These are phyloP conservation scores for Candida taoyuanica DNA, from an alignment of 805 yeast species.

Conservation along the genomic window DNA sequence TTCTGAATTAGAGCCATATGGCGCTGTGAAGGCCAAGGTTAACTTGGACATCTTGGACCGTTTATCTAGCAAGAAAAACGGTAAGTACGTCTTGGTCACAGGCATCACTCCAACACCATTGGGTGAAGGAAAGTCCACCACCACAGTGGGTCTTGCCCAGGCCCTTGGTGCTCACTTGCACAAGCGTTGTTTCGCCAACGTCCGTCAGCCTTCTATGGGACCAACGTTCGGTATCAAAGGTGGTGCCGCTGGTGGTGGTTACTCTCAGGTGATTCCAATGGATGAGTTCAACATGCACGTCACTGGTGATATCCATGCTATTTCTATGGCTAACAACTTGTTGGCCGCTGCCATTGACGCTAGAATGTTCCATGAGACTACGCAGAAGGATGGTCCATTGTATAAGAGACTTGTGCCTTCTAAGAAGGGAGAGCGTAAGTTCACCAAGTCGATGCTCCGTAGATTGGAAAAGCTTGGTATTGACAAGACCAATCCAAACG, in stretches of 20 bases:
- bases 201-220: conserved; percentile 85
- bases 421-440: conserved; percentile 64
- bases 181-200: conserved; percentile 70
- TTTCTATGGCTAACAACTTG: conserved; percentile 75
- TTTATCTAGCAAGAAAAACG: conserved; percentile 53
- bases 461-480: conserved; percentile 71
- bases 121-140: conserved; percentile 84
- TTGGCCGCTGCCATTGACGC: conserved; percentile 85
- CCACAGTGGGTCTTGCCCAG: conserved; percentile 79
- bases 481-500: conserved; percentile 64
- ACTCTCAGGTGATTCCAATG: conserved; percentile 85
- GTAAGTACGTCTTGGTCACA: conserved; percentile 70
- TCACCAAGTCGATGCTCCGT: conserved; percentile 62
- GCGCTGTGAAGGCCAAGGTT: conserved; percentile 73
- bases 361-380: conserved; percentile 76
- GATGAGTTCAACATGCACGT: conserved; percentile 84
- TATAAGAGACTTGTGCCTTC: conserved; percentile 72
- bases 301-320: conserved; percentile 84
- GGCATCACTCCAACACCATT: conserved; percentile 85
- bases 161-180: conserved; percentile 74
- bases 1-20: conserved; percentile 68
- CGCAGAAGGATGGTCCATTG: conserved; percentile 67
- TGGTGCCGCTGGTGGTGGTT: conserved; percentile 91
- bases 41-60: conserved; percentile 59
- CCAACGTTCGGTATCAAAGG: conserved; percentile 90